Evolutionary conservation across 2,329 filamentous ascomycete species (phyloP).

Genomic region (Stagonosporopsis cucurbitacearum): DNA sequence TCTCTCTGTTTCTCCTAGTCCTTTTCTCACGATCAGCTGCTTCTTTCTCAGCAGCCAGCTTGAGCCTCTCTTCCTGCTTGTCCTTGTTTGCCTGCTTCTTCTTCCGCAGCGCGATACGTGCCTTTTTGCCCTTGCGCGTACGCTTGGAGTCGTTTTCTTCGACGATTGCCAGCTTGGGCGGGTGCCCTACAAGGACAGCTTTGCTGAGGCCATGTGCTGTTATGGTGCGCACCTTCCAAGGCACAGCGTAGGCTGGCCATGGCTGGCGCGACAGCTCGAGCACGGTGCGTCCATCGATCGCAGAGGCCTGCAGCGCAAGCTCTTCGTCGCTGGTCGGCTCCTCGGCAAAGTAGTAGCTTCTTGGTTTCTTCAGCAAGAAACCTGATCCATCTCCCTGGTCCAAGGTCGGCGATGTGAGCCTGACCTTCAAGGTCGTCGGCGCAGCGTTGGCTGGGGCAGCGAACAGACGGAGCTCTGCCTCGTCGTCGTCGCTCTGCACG

Average conservation of each 20-base stretch:
- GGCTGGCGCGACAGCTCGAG: constrained; percentile 36
- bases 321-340: constrained; percentile 33
- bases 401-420: constrained; percentile 40
- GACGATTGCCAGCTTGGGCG: constrained; percentile 26
- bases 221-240: constrained; percentile 45
- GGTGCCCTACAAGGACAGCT: constrained; percentile 40
- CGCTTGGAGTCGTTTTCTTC: constrained; percentile 35
- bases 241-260: constrained; percentile 46
- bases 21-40: constrained; percentile 46
- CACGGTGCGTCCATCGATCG: constrained; percentile 39
- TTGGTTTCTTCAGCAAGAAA: constrained; percentile 39
- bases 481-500: constrained; percentile 33
- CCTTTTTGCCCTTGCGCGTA: constrained; percentile 46
- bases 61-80: constrained; percentile 35
- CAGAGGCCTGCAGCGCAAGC: constrained; percentile 32
- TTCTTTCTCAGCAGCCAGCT: constrained; percentile 40
- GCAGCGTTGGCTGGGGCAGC: constrained; percentile 32
- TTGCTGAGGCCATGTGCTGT: constrained; percentile 40
- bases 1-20: constrained; percentile 46
- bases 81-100: constrained; percentile 36
- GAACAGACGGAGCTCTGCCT: constrained; percentile 46
- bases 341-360: constrained; percentile 46
- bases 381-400: constrained; percentile 33
- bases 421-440: constrained; percentile 37
- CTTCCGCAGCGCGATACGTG: constrained; percentile 42